Percentiles rank a stretch among this genome's conserved stretches.
Evolutionary conservation across 1,284 basidiomycete species (phyloP).

Genomic region (Neotropicomus parvogracilis): DNA sequence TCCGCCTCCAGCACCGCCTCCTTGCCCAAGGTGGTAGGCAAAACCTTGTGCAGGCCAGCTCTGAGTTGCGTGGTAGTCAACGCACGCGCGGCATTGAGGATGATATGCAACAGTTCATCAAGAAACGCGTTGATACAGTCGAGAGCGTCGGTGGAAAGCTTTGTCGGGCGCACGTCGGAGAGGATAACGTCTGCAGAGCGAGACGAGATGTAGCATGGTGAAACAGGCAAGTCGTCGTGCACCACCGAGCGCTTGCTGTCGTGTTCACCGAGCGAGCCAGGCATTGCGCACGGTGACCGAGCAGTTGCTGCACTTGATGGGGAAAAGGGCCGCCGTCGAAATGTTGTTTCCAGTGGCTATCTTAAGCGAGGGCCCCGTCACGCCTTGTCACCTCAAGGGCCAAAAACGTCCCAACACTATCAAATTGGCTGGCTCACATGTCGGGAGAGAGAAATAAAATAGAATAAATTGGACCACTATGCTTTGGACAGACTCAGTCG

Average conservation of each 20-base stretch:
- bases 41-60: conserved; percentile 64
- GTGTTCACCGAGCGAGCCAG: conserved; percentile 20
- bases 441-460: too few species aligned
- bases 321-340: conserved; percentile 3
- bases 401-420: too few species aligned
- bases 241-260: conserved; percentile 9
- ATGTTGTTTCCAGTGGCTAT: conserved; percentile 15
- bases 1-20: conserved; percentile 91
- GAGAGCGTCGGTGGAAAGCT: conserved; percentile 71
- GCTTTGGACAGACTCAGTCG: too few species aligned
- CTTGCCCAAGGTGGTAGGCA: conserved; percentile 79
- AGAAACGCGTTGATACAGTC: conserved; percentile 78
- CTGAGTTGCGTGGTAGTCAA: conserved; percentile 74
- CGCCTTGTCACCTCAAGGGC: conserved; percentile 19
- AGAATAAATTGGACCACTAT: too few species aligned
- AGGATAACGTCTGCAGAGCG: conserved; percentile 85
- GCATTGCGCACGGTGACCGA: conserved; percentile 18
- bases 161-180: conserved; percentile 86
- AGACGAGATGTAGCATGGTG: conserved; percentile 71
- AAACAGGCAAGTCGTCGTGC: conserved; percentile 30
- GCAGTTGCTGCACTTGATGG: conserved; percentile 1
- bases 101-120: conserved; percentile 80
- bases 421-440: background rate
- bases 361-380: conserved; percentile 22
- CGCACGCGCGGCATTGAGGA: conserved; percentile 70